Evolutionary conservation across 306 rosid species (phyloP), one percentile per base, ranked within the genome.

Genomic region (Vigna reflexopilosa): DNA sequence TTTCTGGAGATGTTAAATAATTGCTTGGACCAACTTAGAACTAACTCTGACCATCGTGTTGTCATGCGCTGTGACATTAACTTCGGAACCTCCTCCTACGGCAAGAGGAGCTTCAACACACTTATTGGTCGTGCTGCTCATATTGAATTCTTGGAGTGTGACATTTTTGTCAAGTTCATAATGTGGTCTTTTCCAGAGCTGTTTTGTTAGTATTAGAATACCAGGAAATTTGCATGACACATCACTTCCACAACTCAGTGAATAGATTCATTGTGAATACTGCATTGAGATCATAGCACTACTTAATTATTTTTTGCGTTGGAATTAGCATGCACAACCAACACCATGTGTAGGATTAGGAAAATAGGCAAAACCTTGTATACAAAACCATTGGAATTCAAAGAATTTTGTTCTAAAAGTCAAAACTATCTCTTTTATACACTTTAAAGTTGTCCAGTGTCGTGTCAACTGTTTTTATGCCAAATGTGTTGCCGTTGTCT

Each of bases 151-250:
- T 85, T 93, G 87, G 98, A 93, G 82, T 87, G 97, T 16, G 97
- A 93, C 83, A 44, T 81, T 44, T 93, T 93, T 81, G 91, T 89
- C 14, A 90, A 83, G 88, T 93, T 93, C 88, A 82, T 93, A 68
- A 83, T 91, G 89, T 91, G 98, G 97, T 91, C 98, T 79, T 93
- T 93, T 77, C 96, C 96, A 0, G 96, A 93, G 70, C 86, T 91
- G 4, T 91, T 93, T 80, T 79, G 84, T 74, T 93, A 83, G 82
- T 47, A 38, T 64, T 89, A 83, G 81, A 47, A 48, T 57, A 72
- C 63, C 32, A 42, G 49, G 76, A 77, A 75, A 74, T 17, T 63
- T 24, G 47, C 73, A 57, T 15, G 54, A 49, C n/a, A 15, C 17
- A 15, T 1, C 19, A 49, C 54, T 49, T 49, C 54, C 54, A 49